Evolutionary conservation across 129 eudicot genomes (phyloP).

Genomic region (Gnaphalium uliginosum): DNA sequence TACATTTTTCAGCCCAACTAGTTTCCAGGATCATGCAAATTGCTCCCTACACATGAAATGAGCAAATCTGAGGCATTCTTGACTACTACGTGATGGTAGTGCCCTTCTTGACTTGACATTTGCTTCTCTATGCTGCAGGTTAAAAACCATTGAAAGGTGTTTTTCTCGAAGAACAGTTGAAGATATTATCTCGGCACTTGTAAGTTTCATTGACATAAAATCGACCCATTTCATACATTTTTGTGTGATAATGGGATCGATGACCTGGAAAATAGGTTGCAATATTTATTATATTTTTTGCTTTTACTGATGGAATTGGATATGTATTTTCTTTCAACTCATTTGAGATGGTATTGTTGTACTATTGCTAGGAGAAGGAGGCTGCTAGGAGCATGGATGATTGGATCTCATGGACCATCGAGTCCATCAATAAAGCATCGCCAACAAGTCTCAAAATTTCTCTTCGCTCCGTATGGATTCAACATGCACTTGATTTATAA

Average conservation of each 20-base stretch:
- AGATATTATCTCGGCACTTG: slow-evolving; percentile 76
- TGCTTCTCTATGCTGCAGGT: slow-evolving; percentile 39
- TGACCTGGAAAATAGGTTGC: neutral
- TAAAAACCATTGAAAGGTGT: slow-evolving; percentile 63
- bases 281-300: neutral
- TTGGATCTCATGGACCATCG: slow-evolving; percentile 71
- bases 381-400: slow-evolving; percentile 60
- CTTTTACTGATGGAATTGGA: neutral
- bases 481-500: neutral
- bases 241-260: neutral
- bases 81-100: neutral
- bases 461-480: slow-evolving; percentile 71
- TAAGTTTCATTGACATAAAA: slow-evolving; percentile 38
- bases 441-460: slow-evolving; percentile 94
- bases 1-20: neutral
- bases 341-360: neutral
- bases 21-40: neutral
- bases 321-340: neutral
- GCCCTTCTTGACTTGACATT: slow-evolving; percentile 1
- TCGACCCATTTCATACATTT: neutral
- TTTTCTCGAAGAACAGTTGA: slow-evolving; percentile 83
- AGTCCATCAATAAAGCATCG: slow-evolving; percentile 75
- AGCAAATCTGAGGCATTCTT: neutral
- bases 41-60: neutral
- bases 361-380: slow-evolving; percentile 56